Base-by-base conservation (phyloP, 2,329 filamentous ascomycete genomes). In the Leptodontidium sp. region DNA sequence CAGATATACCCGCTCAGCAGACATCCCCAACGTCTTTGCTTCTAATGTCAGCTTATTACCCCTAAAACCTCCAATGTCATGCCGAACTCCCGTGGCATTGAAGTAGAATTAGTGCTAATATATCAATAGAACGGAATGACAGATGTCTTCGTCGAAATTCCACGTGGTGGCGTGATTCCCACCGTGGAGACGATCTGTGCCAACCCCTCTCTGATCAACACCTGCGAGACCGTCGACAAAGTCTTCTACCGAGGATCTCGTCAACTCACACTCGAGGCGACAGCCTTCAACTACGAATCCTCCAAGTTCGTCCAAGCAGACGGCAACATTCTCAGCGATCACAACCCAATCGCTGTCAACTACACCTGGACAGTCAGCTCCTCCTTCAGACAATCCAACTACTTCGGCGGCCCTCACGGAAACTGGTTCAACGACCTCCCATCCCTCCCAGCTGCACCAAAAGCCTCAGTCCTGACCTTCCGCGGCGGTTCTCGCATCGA, bases 191-290 rank as follows among this genome's bases (percentile, higher is more conserved):
- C 79, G 2, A 66, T 86, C 17, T 92, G 90, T 78, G 78, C 78
- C n/a, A 90, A 89, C 73, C 89, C 89, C 0, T 84, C 84, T 38
- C 80, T 81, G 0, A 83, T 79, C 58, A 82, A 83, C 74, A 77
- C 78, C 4, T 92, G 90, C 78, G 90, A 92, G 80, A 87, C 85
- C 2, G 88, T 91, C 47, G 90, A 91, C 79, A 92, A 91, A 79
- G 81, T 90, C 58, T 73, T 76, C 73, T 90, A 87, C 80, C 85
- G 88, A 47, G 82, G 82, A 40, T 83, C 82, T 21, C 74, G 82
- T n/a, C 72, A 84, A 3, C 72, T 88, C 4, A 76, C 74, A 38
- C 80, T 90, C 2, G 71, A 75, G 0, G 86, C 86, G 0, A 84
- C 80, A 0, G 76, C 76, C 26, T 90, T 86, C 76, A 81, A 80